Percentiles rank a stretch among this genome's conserved stretches.
Conservation (phyloP, 305 asterid species). For the Petunia hybrid region DNA sequence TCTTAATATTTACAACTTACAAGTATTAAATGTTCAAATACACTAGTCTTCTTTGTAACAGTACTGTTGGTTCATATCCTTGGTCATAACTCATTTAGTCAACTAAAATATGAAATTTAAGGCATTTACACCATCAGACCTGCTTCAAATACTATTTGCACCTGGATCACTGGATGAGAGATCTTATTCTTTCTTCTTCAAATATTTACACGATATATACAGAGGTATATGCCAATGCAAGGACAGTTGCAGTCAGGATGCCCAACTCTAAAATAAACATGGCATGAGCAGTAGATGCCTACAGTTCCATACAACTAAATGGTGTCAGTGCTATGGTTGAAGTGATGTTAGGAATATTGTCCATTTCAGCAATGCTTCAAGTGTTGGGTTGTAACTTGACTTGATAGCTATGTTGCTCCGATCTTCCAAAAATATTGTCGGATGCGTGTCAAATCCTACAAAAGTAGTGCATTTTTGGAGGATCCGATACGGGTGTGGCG, state of each 20-base stretch:
- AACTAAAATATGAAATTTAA: neutral
- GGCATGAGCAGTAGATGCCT: neutral
- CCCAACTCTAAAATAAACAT: neutral
- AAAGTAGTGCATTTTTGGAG: too few relatives aligned
- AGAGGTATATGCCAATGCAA: neutral
- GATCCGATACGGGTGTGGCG: too few relatives aligned
- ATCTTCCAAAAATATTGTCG: too few relatives aligned
- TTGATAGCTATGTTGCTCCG: too few relatives aligned
- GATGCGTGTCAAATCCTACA: too few relatives aligned
- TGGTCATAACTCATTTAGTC: neutral
- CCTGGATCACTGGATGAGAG: neutral
- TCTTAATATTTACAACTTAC: too few relatives aligned
- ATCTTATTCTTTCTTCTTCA: neutral
- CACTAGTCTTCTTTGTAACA: too few relatives aligned
- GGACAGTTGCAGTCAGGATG: neutral
- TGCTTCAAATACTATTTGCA: neutral
- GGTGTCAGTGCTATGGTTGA: neutral
- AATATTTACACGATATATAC: constrained; percentile 24
- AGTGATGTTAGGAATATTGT: neutral
- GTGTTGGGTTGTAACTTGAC: too few relatives aligned
- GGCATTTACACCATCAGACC: neutral
- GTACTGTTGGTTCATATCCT: neutral
- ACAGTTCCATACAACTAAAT: neutral
- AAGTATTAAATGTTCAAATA: too few relatives aligned
- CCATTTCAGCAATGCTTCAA: neutral